Conservation (phyloP, 2,329 filamentous ascomycete genomes). For the Pezicula carpinea region DNA sequence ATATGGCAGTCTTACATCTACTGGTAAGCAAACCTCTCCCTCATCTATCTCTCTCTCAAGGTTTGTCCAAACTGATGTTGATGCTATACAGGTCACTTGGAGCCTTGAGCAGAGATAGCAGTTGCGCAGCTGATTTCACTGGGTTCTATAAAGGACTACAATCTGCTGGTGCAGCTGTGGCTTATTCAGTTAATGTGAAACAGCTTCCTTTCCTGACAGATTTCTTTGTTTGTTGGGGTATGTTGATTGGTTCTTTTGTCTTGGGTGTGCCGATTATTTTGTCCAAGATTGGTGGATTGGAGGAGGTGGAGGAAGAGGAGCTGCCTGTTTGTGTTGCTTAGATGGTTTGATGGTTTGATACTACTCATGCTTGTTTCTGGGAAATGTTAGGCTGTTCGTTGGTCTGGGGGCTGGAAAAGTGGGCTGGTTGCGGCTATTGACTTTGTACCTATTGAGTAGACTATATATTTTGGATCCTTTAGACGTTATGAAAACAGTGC, state of each 20-base stretch:
- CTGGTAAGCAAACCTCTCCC: constrained; percentile 50
- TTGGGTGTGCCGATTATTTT: constrained; percentile 74
- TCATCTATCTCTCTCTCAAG: constrained; percentile 4
- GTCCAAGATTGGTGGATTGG: constrained; percentile 69
- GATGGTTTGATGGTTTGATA: no score
- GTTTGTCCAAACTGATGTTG: neutral
- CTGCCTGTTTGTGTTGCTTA: no score
- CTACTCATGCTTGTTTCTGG: no score
- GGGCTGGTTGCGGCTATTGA: no score
- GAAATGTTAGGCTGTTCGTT: no score
- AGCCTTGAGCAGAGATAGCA: constrained; percentile 79
- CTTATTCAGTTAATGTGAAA: constrained; percentile 61
- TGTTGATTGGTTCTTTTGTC: constrained; percentile 65
- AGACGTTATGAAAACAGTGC: no score
- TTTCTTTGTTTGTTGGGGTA: constrained; percentile 70
- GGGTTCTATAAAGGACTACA: constrained; percentile 87
- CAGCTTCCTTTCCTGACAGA: constrained; percentile 62
- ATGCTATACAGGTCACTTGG: constrained; percentile 68
- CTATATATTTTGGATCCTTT: no score
- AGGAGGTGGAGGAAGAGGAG: constrained; percentile 38
- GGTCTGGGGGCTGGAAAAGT: no score
- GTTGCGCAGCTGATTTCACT: constrained; percentile 83
- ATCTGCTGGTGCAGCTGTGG: constrained; percentile 74
- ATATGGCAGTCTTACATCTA: constrained; percentile 85
- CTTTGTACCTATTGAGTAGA: no score